A percentile compares a stretch with the other conserved stretches of the same genome.
These are phyloP conservation scores for Conticribra weissflogii DNA, from an alignment of 108 stramenopile species.

Conservation along the genomic window DNA sequence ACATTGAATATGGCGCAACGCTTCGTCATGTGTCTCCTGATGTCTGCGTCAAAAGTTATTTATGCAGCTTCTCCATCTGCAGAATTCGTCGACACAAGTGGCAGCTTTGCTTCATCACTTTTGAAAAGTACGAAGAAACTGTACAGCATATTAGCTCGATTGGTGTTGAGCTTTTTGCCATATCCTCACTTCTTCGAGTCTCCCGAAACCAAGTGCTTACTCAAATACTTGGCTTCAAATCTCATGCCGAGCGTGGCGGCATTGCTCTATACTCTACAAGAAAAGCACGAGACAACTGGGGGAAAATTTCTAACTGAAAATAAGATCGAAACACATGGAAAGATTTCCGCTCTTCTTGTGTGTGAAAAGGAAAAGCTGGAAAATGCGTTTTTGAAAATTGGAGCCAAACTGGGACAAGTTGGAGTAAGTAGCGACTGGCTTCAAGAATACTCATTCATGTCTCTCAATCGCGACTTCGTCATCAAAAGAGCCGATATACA, in stretches of 20 bases:
- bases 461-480: conserved; percentile 30
- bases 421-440: conserved; percentile 48
- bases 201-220: conserved; percentile 23
- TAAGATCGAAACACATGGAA: conserved; percentile 51
- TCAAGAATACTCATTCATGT: conserved; percentile 35
- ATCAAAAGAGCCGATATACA: conserved; percentile 30
- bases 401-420: conserved; percentile 29
- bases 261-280: conserved; percentile 34
- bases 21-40: conserved; percentile 28
- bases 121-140: conserved; percentile 46
- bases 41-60: conserved; percentile 35
- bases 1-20: conserved; percentile 28
- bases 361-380: conserved; percentile 55
- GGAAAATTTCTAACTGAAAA: conserved; percentile 49
- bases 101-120: conserved; percentile 40
- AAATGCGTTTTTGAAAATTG: conserved; percentile 44
- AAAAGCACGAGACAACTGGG: conserved; percentile 34
- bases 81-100: conserved; percentile 32
- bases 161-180: conserved; percentile 30
- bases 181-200: conserved; percentile 28
- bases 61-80: conserved; percentile 42
- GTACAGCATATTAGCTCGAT: conserved; percentile 34
- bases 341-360: conserved; percentile 39
- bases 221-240: conserved; percentile 28
- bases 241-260: conserved; percentile 32